These are phyloP conservation scores for Dactylonectria estremocensis DNA, from an alignment of 2,329 filamentous ascomycete species.

Conservation along the genomic window DNA sequence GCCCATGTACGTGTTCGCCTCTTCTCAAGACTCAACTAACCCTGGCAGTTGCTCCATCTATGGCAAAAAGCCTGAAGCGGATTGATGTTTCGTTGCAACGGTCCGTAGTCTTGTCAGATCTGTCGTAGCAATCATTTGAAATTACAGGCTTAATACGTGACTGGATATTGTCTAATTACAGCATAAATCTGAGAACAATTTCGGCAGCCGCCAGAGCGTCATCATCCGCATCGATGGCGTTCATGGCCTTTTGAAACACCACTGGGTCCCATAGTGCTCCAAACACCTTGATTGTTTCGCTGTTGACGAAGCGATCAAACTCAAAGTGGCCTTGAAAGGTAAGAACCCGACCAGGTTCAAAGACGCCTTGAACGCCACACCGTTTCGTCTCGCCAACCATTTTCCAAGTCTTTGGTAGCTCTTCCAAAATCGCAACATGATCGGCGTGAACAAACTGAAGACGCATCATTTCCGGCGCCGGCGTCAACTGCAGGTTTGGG, in stretches of 20 bases:
- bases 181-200: slow-evolving; percentile 39
- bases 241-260: slow-evolving; percentile 19
- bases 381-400: slow-evolving; percentile 45
- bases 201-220: slow-evolving; percentile 38
- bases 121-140: too few species aligned
- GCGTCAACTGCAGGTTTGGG: background rate
- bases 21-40: too few species aligned
- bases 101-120: too few species aligned
- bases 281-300: slow-evolving; percentile 55
- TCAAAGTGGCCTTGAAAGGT: slow-evolving; percentile 62
- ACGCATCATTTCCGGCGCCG: slow-evolving; percentile 40
- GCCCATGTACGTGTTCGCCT: too few species aligned
- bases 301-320: slow-evolving; percentile 59
- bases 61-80: too few species aligned
- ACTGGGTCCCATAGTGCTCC: slow-evolving; percentile 42
- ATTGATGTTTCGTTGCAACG: too few species aligned
- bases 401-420: slow-evolving; percentile 35
- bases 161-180: slow-evolving; percentile 9
- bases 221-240: slow-evolving; percentile 39
- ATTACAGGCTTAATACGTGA: too few species aligned
- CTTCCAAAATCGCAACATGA: slow-evolving; percentile 41
- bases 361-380: slow-evolving; percentile 58
- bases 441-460: slow-evolving; percentile 58
- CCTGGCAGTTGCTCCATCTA: too few species aligned
- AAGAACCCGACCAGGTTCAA: slow-evolving; percentile 55